Evolutionary conservation across 2,329 filamentous ascomycete genomes (phyloP), one percentile per base, ranked within the genome.

Genomic region (Xylaria sp.): DNA sequence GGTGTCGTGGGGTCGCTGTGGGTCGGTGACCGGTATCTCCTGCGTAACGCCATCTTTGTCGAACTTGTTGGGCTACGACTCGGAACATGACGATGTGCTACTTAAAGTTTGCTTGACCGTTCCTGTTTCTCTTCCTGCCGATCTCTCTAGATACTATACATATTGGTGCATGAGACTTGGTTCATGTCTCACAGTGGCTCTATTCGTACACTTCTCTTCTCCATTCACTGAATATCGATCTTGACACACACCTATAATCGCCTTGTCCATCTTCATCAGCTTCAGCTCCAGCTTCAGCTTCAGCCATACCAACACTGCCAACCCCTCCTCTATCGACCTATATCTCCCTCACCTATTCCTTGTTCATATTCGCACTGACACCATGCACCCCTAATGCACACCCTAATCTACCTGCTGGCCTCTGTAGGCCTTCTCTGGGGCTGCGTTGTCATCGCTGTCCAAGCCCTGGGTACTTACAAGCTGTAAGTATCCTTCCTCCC

Each of bases 381-480:
- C 40, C 37, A 66, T 68, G 67, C 64, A 60, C 65, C 66, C 62
- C 67, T 65, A 58, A 74, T 74, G 73, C 54, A 63, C 59, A 60
- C 67, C 8, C 57, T 71, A 44, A 54, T 67, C 38, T 65, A 72
- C 55, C 51, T 67, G 23, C 46, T 81, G 49, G 84, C 85, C 66
- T 74, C 76, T 55, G 73, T 78, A 51, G 84, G 80, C 66, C 76
- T 85, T 38, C 68, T 80, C 63, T 88, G 87, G 85, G 82, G 79
- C 68, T 72, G 75, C 54, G 68, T 81, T 33, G 78, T 89, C 25
- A 70, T 85, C 40, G 40, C 81, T 5, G 83, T 89, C 27, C 83
- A 89, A 67, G 70, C 70, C 31, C 80, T 88, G 54, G 87, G 87
- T 58, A 81, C 83, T 59, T 79, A 76, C 57, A 79, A 86, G 67